Conservation (phyloP, 2,329 filamentous ascomycete genomes). For the Knufia petricola region DNA sequence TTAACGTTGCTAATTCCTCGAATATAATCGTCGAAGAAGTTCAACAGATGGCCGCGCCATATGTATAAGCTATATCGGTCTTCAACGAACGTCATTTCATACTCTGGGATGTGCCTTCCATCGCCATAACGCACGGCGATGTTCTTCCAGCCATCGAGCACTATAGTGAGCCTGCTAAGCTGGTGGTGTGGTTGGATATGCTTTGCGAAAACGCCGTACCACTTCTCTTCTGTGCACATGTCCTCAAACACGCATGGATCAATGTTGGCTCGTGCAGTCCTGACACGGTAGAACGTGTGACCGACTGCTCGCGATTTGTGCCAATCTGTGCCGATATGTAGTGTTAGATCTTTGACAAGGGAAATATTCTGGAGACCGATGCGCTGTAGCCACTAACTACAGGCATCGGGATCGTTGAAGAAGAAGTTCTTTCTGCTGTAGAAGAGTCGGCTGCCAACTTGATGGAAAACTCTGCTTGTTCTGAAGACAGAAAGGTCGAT, state of each 20-base stretch:
- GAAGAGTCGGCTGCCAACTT: constrained; percentile 6
- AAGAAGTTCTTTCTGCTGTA: constrained; percentile 13
- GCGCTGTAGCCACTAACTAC: constrained; percentile 15
- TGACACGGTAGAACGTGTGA: background rate
- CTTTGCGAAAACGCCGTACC: constrained; percentile 11
- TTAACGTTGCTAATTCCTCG: background rate
- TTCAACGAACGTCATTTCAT: background rate
- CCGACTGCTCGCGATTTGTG: background rate
- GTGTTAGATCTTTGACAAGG: constrained; percentile 5
- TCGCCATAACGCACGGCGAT: background rate
- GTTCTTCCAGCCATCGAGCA: constrained; percentile 10
- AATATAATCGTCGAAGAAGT: constrained; percentile 5
- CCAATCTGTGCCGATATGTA: constrained; percentile 15
- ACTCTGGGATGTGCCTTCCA: background rate
- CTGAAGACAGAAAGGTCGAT: constrained; percentile 12
- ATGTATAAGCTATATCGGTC: background rate
- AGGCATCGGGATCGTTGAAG: constrained; percentile 13
- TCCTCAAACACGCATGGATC: constrained; percentile 4
- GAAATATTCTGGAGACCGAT: constrained; percentile 15
- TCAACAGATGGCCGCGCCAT: background rate
- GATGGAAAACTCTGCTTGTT: constrained; percentile 14
- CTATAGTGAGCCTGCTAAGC: constrained; percentile 8
- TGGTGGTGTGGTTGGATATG: constrained; percentile 11
- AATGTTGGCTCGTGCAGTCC: background rate
- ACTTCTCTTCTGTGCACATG: constrained; percentile 14